A percentile compares a stretch with the other conserved stretches of the same genome.
Evolutionary conservation across 192 early-diverging fungal species (phyloP).

Genomic region (Coemansia sp.): DNA sequence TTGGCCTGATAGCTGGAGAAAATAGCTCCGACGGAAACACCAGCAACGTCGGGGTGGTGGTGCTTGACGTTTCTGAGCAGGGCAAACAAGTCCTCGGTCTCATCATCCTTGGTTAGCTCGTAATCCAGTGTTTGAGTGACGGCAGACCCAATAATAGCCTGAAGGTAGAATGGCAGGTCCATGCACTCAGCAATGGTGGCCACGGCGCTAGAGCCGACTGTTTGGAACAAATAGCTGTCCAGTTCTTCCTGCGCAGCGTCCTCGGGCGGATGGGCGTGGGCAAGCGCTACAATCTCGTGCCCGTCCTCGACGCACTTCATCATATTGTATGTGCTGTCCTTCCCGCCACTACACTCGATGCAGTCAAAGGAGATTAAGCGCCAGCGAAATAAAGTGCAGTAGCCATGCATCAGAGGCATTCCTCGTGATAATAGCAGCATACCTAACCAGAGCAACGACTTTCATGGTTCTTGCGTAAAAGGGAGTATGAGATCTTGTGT

Average conservation of each 20-base stretch:
- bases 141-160: conserved; percentile 72
- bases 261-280: conserved; percentile 84
- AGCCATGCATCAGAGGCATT: no score
- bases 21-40: conserved; percentile 93
- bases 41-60: conserved; percentile 78
- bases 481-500: neutral
- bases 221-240: conserved; percentile 97
- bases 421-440: no score
- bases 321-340: conserved; percentile 96
- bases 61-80: conserved; percentile 73
- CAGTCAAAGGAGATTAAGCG: neutral
- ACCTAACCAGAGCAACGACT: conserved; percentile 48
- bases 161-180: conserved; percentile 80
- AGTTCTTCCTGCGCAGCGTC: conserved; percentile 77
- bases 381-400: no score
- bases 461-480: conserved; percentile 22
- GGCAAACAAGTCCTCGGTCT: conserved; percentile 91
- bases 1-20: conserved; percentile 97
- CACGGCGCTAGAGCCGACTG: conserved; percentile 93
- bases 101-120: conserved; percentile 69
- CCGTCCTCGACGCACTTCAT: conserved; percentile 94
- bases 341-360: conserved; percentile 77
- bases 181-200: conserved; percentile 83
- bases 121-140: conserved; percentile 73
- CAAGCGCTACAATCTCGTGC: conserved; percentile 92